phyloP scores from a whole-genome alignment of 257 asterid species.

The Oldenlandia corymbosa region DNA sequence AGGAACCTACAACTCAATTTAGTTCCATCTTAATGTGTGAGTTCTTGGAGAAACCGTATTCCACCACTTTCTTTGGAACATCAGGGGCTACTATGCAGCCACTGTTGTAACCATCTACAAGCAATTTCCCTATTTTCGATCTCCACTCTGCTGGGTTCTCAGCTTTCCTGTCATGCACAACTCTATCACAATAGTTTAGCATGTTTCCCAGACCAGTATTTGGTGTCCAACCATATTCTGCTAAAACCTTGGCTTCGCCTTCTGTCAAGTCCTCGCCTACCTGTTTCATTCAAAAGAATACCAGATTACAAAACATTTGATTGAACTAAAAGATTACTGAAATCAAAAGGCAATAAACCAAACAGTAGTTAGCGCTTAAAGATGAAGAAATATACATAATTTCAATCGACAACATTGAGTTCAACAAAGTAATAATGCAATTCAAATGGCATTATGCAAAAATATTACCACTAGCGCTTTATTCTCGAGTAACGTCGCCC shows the following conservation, averaged over 20 bases:
- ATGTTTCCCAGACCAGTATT: constrained; percentile 80
- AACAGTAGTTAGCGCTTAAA: neutral
- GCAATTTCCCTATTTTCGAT: constrained; percentile 75
- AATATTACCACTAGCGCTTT: constrained; percentile 61
- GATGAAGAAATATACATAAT: too few relatives aligned
- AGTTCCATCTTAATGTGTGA: constrained; percentile 46
- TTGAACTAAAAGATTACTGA: neutral
- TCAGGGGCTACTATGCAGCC: constrained; percentile 43
- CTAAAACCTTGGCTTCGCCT: constrained; percentile 78
- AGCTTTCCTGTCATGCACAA: constrained; percentile 59
- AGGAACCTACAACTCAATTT: constrained; percentile 27
- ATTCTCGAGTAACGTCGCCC: constrained; percentile 65
- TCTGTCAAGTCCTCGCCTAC: constrained; percentile 78
- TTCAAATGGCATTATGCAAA: neutral
- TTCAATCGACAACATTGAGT: neutral
- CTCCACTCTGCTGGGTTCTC: constrained; percentile 80
- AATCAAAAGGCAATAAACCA: too few relatives aligned
- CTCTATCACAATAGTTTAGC: constrained; percentile 87
- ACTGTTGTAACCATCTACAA: constrained; percentile 68
- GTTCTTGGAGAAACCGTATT: constrained; percentile 26
- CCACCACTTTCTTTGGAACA: constrained; percentile 30
- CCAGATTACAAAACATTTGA: neutral
- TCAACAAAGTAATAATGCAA: too few relatives aligned
- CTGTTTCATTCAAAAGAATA: constrained; percentile 30
- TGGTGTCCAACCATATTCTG: constrained; percentile 76